Conservation (phyloP, 129 eudicot genomes). For the Daucus carota region DNA sequence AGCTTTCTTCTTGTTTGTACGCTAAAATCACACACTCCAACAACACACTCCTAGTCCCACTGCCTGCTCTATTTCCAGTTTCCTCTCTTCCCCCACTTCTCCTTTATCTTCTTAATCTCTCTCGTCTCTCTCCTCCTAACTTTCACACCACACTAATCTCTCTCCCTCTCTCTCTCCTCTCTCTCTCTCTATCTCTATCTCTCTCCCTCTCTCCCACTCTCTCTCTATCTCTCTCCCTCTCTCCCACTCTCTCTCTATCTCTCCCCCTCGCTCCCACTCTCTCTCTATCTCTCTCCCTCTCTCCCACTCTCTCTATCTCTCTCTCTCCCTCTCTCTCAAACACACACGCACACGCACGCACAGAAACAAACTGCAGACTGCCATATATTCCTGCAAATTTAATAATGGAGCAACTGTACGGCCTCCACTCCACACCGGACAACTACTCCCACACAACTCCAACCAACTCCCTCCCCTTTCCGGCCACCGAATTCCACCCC, state of each 20-base stretch:
- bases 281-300: not conserved
- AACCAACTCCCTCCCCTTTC: not conserved
- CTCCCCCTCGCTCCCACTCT: not conserved
- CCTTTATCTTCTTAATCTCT: not conserved
- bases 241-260: not conserved
- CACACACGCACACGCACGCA: not conserved
- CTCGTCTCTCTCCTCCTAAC: not conserved
- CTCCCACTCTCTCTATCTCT: not conserved
- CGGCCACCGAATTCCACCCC: constrained; percentile 4
- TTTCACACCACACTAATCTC: not conserved
- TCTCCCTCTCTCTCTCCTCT: not conserved
- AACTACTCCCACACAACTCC: constrained; percentile 11
- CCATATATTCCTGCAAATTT: not conserved
- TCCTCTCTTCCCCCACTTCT: constrained; percentile 6
- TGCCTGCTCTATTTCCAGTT: constrained; percentile 33
- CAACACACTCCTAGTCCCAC: constrained; percentile 16
- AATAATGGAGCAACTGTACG: constrained; percentile 41
- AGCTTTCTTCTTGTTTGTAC: constrained; percentile 40
- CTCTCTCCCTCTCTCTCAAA: not conserved
- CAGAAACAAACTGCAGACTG: not conserved
- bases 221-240: constrained; percentile 25
- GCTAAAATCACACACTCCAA: constrained; percentile 34
- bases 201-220: constrained; percentile 13
- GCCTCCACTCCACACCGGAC: constrained; percentile 20
- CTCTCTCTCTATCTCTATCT: not conserved